Evolutionary conservation across 352 stramenopile species (phyloP).

Genomic region (Phytophthora cajani): DNA sequence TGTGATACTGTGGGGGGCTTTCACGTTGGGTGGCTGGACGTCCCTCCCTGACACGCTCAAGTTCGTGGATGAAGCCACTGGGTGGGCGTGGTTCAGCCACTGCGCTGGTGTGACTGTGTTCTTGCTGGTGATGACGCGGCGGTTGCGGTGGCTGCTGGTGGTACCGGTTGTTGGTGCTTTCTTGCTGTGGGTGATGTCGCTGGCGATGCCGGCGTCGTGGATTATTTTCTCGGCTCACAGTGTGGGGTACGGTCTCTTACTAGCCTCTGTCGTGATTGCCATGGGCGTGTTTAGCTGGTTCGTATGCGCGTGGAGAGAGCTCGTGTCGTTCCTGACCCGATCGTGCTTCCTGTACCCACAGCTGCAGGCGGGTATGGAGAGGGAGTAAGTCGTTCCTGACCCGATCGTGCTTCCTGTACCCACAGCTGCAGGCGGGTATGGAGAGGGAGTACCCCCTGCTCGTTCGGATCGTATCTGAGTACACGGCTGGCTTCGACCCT

Average conservation of each 20-base stretch:
- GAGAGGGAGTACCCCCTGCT: slow-evolving; percentile 79
- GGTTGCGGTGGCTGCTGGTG: slow-evolving; percentile 77
- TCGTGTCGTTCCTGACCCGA: slow-evolving; percentile 82
- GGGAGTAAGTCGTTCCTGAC: slow-evolving; percentile 82
- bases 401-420: slow-evolving; percentile 83
- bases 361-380: slow-evolving; percentile 73
- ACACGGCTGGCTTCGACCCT: slow-evolving; percentile 81
- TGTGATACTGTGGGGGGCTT: slow-evolving; percentile 76
- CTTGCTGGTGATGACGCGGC: slow-evolving; percentile 74
- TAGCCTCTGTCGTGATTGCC: slow-evolving; percentile 77
- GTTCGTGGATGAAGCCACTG: slow-evolving; percentile 85
- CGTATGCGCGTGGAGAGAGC: slow-evolving; percentile 75
- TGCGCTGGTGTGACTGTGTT: slow-evolving; percentile 83
- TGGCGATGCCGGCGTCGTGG: slow-evolving; percentile 78
- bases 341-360: slow-evolving; percentile 87
- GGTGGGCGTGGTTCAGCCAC: slow-evolving; percentile 89
- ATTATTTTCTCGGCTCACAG: slow-evolving; percentile 88
- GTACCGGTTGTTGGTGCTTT: slow-evolving; percentile 69
- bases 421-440: slow-evolving; percentile 76
- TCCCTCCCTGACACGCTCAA: slow-evolving; percentile 84
- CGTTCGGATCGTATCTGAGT: slow-evolving; percentile 85
- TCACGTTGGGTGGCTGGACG: slow-evolving; percentile 76
- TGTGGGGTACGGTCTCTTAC: slow-evolving; percentile 73
- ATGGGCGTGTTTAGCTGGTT: slow-evolving; percentile 87
- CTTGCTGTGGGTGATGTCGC: slow-evolving; percentile 81